These are phyloP conservation scores for Sporothrix pseudoabietina DNA, from an alignment of 2,329 filamentous ascomycete species.

Conservation along the genomic window DNA sequence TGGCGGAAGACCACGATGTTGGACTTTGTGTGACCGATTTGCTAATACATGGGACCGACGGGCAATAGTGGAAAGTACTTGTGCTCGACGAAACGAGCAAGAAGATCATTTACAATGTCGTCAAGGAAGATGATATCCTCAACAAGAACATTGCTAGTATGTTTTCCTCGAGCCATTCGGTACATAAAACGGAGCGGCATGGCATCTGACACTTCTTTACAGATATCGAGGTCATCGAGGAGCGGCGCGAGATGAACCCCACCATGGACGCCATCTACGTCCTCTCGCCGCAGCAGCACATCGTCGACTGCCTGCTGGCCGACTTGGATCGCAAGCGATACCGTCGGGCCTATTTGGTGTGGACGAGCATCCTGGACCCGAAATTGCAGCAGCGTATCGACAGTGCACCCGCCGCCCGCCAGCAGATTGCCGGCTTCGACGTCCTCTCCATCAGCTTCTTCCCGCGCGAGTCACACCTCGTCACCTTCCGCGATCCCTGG, in stretches of 20 bases:
- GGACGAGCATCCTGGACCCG: constrained; percentile 75
- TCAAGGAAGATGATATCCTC: constrained; percentile 95
- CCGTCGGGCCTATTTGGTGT: constrained; percentile 75
- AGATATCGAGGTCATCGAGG: constrained; percentile 96
- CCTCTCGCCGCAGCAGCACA: constrained; percentile 79
- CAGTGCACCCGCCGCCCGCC: constrained; percentile 65
- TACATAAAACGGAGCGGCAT: neutral
- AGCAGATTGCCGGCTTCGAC: constrained; percentile 77
- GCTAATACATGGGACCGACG: neutral
- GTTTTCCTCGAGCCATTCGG: constrained; percentile 39
- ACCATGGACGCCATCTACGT: constrained; percentile 96
- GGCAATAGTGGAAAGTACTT: constrained; percentile 86
- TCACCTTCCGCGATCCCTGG: constrained; percentile 92
- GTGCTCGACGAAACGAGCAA: constrained; percentile 82
- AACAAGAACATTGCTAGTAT: constrained; percentile 94
- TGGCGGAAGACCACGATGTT: neutral
- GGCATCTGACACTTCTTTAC: constrained; percentile 27
- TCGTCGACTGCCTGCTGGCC: constrained; percentile 90
- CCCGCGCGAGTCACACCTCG: constrained; percentile 84
- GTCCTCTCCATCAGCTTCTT: constrained; percentile 87
- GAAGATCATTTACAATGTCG: constrained; percentile 85
- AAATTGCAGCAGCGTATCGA: constrained; percentile 74
- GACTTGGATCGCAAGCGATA: constrained; percentile 88
- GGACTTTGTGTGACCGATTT: neutral
- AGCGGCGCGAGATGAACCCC: constrained; percentile 76